phyloP scores from a whole-genome alignment of 176 grass and related monocot species.

The Zea luxurians region DNA sequence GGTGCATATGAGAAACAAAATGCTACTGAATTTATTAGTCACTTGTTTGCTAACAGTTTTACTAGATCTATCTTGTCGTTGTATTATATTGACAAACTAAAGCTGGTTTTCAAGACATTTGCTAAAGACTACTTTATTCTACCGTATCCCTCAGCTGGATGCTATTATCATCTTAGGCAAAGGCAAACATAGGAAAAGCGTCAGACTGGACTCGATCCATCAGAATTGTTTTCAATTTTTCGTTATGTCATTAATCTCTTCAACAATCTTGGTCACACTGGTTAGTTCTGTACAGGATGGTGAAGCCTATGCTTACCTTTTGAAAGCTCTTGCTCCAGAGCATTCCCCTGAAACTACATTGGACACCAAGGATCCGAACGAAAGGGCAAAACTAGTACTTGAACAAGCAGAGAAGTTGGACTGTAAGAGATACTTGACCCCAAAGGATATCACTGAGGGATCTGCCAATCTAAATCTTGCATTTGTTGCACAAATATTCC shows the following conservation, averaged over 20 bases:
- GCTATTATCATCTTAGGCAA: neutral
- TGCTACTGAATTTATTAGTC: slow-evolving; percentile 8
- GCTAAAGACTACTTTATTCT: slow-evolving; percentile 9
- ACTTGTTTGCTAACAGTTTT: slow-evolving; percentile 17
- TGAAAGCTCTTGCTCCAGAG: slow-evolving; percentile 97
- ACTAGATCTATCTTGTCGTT: slow-evolving; percentile 13
- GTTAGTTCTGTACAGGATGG: slow-evolving; percentile 66
- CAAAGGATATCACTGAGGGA: slow-evolving; percentile 95
- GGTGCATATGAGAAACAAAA: slow-evolving; percentile 45
- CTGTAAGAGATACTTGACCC: slow-evolving; percentile 91
- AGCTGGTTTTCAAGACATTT: slow-evolving; percentile 8
- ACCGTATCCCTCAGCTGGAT: neutral
- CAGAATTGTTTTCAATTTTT: neutral
- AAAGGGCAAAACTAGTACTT: slow-evolving; percentile 95
- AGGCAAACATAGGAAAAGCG: neutral
- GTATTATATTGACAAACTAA: slow-evolving; percentile 20
- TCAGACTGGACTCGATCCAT: neutral
- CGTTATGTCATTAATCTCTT: slow-evolving; percentile 35
- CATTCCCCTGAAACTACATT: slow-evolving; percentile 59
- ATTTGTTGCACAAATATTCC: slow-evolving; percentile 99
- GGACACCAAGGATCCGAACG: slow-evolving; percentile 69
- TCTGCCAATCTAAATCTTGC: slow-evolving; percentile 99
- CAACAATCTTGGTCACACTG: slow-evolving; percentile 31
- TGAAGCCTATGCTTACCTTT: slow-evolving; percentile 97
- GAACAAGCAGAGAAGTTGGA: slow-evolving; percentile 95